Evolutionary conservation across 805 yeast genomes (phyloP).

Genomic region (Komagataella ulmi): DNA sequence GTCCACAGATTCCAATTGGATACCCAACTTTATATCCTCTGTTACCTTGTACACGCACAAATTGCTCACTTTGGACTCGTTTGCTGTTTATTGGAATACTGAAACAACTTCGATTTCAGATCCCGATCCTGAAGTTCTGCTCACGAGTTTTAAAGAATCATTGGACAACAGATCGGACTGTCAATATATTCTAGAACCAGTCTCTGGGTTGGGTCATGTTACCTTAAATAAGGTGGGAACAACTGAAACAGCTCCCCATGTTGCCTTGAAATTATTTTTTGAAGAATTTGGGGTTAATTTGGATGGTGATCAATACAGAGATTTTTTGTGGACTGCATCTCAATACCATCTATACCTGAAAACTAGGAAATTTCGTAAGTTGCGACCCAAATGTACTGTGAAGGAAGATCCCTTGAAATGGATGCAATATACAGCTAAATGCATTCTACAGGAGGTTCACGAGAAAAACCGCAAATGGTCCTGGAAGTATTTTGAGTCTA

Average conservation of each 20-base stretch:
- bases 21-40: constrained; percentile 70
- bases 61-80: constrained; percentile 56
- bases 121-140: constrained; percentile 33
- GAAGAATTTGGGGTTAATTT: constrained; percentile 83
- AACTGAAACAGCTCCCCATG: constrained; percentile 53
- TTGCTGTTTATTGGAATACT: constrained; percentile 80
- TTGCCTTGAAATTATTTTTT: constrained; percentile 62
- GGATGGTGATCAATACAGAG: constrained; percentile 76
- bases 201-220: constrained; percentile 75
- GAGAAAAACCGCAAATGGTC: constrained; percentile 73
- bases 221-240: constrained; percentile 71
- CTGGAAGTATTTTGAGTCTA: constrained; percentile 66
- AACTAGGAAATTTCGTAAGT: constrained; percentile 60
- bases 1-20: constrained; percentile 78
- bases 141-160: constrained; percentile 31
- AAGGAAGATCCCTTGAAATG: constrained; percentile 63
- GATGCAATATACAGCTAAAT: constrained; percentile 72
- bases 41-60: constrained; percentile 59
- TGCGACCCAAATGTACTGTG: constrained; percentile 46
- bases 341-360: constrained; percentile 66
- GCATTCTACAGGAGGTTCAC: constrained; percentile 68
- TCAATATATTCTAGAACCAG: constrained; percentile 73
- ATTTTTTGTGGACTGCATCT: constrained; percentile 69
- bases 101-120: constrained; percentile 34
- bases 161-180: constrained; percentile 14